phyloP scores from a whole-genome alignment of 257 asterid genomes.

The Striga asiatica region DNA sequence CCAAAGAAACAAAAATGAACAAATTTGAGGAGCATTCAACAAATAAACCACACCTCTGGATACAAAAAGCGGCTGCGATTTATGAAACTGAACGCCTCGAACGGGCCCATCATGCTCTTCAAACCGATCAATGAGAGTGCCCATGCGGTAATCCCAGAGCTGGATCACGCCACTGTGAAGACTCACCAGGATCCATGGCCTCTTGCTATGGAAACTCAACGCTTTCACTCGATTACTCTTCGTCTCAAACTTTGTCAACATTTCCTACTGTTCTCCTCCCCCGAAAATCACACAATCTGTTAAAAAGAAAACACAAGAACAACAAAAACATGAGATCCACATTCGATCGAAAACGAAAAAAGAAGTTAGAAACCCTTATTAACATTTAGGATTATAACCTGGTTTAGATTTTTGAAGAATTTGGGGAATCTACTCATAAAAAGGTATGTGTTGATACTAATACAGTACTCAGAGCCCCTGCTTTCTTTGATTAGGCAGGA shows the following conservation, averaged over 20 bases:
- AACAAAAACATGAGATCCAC: neutral
- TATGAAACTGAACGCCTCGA: conserved; percentile 78
- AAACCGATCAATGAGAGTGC: conserved; percentile 78
- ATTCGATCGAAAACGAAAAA: neutral
- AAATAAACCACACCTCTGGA: conserved; percentile 53
- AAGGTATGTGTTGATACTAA: too few species aligned
- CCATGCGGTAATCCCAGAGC: conserved; percentile 98
- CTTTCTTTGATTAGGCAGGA: too few species aligned
- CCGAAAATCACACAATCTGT: neutral
- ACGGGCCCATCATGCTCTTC: conserved; percentile 95
- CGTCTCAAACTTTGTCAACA: neutral
- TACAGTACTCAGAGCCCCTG: too few species aligned
- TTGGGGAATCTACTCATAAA: too few species aligned
- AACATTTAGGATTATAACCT: too few species aligned
- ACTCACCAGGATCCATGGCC: conserved; percentile 98
- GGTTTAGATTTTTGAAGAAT: too few species aligned
- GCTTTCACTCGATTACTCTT: conserved; percentile 84
- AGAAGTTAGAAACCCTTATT: too few species aligned
- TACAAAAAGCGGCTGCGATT: conserved; percentile 79
- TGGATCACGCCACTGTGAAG: conserved; percentile 97
- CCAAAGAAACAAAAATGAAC: too few species aligned
- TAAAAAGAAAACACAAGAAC: neutral
- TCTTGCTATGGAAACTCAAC: conserved; percentile 76
- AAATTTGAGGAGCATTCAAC: neutral
- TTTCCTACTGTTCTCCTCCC: neutral